Conservation (phyloP, 1,284 basidiomycete species). For the Singerocomus rubriflavus region DNA sequence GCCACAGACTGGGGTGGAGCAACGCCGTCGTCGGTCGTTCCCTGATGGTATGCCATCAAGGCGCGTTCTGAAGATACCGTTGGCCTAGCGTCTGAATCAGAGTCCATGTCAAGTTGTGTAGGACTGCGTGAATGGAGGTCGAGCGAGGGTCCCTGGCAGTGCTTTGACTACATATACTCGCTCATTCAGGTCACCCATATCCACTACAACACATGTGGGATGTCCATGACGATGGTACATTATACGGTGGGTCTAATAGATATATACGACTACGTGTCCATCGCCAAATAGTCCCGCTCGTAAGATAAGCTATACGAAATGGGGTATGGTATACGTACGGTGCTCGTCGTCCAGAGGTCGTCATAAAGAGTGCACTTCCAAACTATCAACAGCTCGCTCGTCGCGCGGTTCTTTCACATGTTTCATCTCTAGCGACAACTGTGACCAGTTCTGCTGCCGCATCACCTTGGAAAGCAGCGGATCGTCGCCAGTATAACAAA, state of each 20-base stretch:
- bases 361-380: constrained; percentile 5
- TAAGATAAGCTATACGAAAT: constrained; percentile 4
- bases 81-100: constrained; percentile 9
- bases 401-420: constrained; percentile 9
- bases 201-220: background rate
- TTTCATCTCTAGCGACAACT: constrained; percentile 12
- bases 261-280: constrained; percentile 13
- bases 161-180: no score
- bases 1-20: constrained; percentile 7
- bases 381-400: background rate
- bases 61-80: constrained; percentile 14
- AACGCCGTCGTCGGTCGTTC: constrained; percentile 5
- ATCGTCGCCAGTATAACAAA: constrained; percentile 47
- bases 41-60: constrained; percentile 13
- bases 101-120: constrained; percentile 22
- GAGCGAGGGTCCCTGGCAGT: background rate
- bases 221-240: constrained; percentile 3
- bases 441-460: constrained; percentile 19
- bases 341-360: background rate
- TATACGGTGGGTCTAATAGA: constrained; percentile 4
- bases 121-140: constrained; percentile 1
- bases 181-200: background rate
- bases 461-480: constrained; percentile 37
- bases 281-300: constrained; percentile 7
- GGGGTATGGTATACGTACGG: background rate